These are phyloP conservation scores for Alisma plantagoaquatica DNA, from an alignment of 106 monocot species.

Conservation along the genomic window DNA sequence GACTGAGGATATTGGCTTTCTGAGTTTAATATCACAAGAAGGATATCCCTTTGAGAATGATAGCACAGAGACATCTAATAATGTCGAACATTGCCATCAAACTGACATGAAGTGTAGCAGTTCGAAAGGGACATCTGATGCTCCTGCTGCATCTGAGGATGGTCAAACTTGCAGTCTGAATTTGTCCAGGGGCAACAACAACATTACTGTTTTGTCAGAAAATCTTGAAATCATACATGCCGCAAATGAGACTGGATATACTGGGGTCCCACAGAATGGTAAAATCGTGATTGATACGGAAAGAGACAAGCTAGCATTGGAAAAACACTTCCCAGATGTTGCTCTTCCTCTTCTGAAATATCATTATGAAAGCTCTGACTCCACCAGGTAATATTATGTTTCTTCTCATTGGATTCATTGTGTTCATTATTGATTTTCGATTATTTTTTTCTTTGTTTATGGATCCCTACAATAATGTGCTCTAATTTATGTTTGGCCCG, in stretches of 20 bases:
- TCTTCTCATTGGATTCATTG: not conserved
- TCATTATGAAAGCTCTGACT: conserved; percentile 51
- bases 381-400: conserved; percentile 40
- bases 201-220: not conserved
- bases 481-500: too few relatives aligned
- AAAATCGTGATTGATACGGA: not conserved
- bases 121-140: conserved; percentile 15
- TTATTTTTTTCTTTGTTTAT: too few relatives aligned
- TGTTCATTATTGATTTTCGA: too few relatives aligned
- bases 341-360: conserved; percentile 56
- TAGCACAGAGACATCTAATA: conserved; percentile 16
- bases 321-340: conserved; percentile 27
- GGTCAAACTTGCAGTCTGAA: not conserved
- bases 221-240: not conserved
- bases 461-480: too few relatives aligned
- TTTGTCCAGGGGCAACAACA: not conserved
- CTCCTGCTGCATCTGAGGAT: conserved; percentile 3
- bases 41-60: conserved; percentile 21
- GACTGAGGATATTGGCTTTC: conserved; percentile 58
- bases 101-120: too few relatives aligned
- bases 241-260: not conserved
- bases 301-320: conserved; percentile 5
- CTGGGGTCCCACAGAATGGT: not conserved
- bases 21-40: conserved; percentile 43
- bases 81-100: too few relatives aligned